phyloP scores from a whole-genome alignment of 176 grass and related monocot species.

The Carex pumila region DNA sequence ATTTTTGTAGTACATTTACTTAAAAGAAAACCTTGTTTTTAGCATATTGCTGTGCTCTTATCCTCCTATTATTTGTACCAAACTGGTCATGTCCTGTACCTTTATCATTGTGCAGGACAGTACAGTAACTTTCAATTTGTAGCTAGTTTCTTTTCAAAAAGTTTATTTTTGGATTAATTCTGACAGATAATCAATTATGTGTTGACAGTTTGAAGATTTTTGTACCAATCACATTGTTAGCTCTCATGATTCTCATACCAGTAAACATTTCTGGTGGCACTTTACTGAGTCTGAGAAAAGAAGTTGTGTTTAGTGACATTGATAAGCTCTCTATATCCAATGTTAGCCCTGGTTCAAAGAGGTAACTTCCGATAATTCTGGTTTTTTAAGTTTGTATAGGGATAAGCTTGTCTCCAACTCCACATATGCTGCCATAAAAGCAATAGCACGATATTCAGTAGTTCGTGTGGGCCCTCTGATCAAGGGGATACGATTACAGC shows the following conservation, averaged over 20 bases:
- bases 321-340: constrained; percentile 98
- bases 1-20: background rate
- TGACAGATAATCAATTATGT: background rate
- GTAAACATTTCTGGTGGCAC: constrained; percentile 87
- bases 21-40: background rate
- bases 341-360: constrained; percentile 79
- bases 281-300: constrained; percentile 54
- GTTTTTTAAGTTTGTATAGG: background rate
- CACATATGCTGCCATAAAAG: background rate
- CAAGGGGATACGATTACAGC: background rate
- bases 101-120: background rate
- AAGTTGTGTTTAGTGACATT: constrained; percentile 71
- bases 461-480: background rate
- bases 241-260: constrained; percentile 78
- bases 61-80: background rate
- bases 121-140: background rate
- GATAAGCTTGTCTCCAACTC: background rate
- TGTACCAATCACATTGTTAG: constrained; percentile 54
- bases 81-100: background rate
- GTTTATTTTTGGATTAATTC: background rate
- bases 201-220: constrained; percentile 84
- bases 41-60: background rate
- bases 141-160: background rate
- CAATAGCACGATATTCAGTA: background rate
- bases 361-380: constrained; percentile 32